A percentile compares a stretch with the other conserved stretches of the same genome.
phyloP scores from a whole-genome alignment of 2,329 filamentous ascomycete species.

The Chrysosphaeria jannelii region DNA sequence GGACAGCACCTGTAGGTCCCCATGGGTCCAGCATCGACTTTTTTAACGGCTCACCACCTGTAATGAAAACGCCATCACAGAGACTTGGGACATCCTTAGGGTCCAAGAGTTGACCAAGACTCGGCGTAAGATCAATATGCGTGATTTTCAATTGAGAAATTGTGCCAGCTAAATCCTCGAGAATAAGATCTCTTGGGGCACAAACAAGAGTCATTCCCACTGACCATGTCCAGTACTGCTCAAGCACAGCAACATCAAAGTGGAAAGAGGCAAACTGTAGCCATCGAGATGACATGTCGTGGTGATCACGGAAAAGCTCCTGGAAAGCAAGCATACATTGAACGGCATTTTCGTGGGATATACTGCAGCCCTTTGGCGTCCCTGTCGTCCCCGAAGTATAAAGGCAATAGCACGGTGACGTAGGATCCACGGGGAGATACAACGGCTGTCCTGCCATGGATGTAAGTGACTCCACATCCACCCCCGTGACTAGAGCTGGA shows the following conservation, averaged over 20 bases:
- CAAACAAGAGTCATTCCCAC: conserved; percentile 63
- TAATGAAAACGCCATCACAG: conserved; percentile 68
- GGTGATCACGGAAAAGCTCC: conserved; percentile 43
- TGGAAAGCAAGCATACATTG: conserved; percentile 77
- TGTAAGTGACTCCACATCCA: conserved; percentile 5
- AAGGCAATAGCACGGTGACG: conserved; percentile 36
- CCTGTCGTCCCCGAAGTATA: conserved; percentile 77
- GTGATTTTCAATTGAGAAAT: conserved; percentile 50
- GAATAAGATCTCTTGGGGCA: conserved; percentile 54
- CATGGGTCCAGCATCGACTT: conserved; percentile 71
- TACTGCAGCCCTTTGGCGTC: conserved; percentile 60
- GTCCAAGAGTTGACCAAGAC: conserved; percentile 46
- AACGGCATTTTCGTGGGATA: conserved; percentile 67
- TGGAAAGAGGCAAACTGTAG: conserved; percentile 85
- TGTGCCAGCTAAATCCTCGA: conserved; percentile 49
- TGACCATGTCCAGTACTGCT: conserved; percentile 90
- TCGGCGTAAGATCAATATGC: conserved; percentile 77
- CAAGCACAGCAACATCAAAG: conserved; percentile 77
- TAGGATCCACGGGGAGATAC: conserved; percentile 24
- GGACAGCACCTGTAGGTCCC: conserved; percentile 54
- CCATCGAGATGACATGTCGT: conserved; percentile 36
- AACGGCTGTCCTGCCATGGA: not conserved
- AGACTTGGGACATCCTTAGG: conserved; percentile 57
- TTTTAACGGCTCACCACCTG: conserved; percentile 63
- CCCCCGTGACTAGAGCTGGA: conserved; percentile 9